Base-by-base conservation (phyloP, 2,329 filamentous ascomycete genomes). In the Tricladium varicosporioides region DNA sequence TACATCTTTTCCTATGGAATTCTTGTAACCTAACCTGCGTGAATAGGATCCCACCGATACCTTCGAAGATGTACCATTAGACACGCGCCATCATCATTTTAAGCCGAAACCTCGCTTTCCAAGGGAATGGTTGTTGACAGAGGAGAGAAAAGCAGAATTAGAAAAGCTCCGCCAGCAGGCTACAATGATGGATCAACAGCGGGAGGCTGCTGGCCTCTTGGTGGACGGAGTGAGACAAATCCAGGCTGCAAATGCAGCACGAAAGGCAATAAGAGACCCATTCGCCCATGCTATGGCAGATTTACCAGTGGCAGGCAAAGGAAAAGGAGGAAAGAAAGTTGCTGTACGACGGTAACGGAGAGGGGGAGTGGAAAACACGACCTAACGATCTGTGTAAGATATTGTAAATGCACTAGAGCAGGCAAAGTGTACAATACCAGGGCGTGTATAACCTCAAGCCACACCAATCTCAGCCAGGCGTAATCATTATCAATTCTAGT, bases 61-160 rank as follows among this genome's bases (percentile, higher is more conserved):
- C 10, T 97, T 97, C 68, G 86, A 86, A 63, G 94, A 99, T 71
- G 76, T 99, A 31, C 93, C 94, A 1, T 81, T 97, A 49, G 92
- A 99, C 70, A 87, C 91, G 59, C 82, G 94, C 66, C 93, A 97
- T 73, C 86, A 93, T 77, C 86, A 82, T 68, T 79, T 82, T 60
- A 89, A 88, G 77, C 72, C 72, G 44, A 83, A 83, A 70, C 79
- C 83, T 54, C 80, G 78, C 62, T 97, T 97, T 73, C 94, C 94
- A 1, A 80, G 84, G 65, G 83, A 86, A 64, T 99, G 94, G 94
- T 83, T 81, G 58, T 75, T 99, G 80, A 92, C 88, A 1, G 75
- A 83, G 48, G 79, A 89, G 74, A 81, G 91, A 61, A 81, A 80
- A 69, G 71, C 76, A 67, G 80, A 88, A 72, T 76, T 97, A 51